Conservation (phyloP, 768 basidiomycete species). For the Tulasnella sp. region DNA sequence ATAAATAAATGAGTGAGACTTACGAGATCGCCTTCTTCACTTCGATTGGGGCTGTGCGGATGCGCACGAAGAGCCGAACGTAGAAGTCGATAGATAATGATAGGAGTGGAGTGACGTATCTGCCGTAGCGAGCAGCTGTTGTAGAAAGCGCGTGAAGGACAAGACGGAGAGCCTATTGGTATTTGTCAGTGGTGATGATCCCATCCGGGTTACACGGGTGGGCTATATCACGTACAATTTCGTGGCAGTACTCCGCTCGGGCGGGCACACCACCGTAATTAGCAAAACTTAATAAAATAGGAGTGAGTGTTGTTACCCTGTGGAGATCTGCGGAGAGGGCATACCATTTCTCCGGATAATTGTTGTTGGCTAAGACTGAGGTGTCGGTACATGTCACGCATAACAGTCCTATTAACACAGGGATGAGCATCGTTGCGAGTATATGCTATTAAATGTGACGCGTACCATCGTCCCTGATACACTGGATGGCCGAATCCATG, state of each 20-base stretch:
- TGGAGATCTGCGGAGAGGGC: constrained; percentile 14
- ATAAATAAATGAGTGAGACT: constrained; percentile 22
- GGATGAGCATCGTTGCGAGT: neutral
- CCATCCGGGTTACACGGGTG: neutral
- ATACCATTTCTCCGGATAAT: constrained; percentile 95
- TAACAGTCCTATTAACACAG: constrained; percentile 50
- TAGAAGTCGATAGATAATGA: constrained; percentile 97
- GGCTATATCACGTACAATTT: constrained; percentile 68
- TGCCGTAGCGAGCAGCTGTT: constrained; percentile 83
- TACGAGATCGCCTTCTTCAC: constrained; percentile 76
- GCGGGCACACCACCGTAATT: constrained; percentile 89
- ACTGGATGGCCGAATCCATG: constrained; percentile 87
- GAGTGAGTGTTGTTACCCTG: neutral
- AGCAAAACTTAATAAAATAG: constrained; percentile 47
- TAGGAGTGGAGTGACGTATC: constrained; percentile 77
- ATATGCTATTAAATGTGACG: neutral
- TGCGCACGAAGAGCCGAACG: constrained; percentile 75
- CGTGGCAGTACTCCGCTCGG: constrained; percentile 91
- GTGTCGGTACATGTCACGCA: constrained; percentile 96
- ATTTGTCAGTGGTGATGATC: neutral
- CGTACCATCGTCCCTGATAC: constrained; percentile 73
- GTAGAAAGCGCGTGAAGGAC: constrained; percentile 78
- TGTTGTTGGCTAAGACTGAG: constrained; percentile 81
- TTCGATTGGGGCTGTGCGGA: constrained; percentile 59
- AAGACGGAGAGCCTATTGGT: constrained; percentile 64